phyloP scores from a whole-genome alignment of 257 asterid genomes.

The Nicotiana undulata region DNA sequence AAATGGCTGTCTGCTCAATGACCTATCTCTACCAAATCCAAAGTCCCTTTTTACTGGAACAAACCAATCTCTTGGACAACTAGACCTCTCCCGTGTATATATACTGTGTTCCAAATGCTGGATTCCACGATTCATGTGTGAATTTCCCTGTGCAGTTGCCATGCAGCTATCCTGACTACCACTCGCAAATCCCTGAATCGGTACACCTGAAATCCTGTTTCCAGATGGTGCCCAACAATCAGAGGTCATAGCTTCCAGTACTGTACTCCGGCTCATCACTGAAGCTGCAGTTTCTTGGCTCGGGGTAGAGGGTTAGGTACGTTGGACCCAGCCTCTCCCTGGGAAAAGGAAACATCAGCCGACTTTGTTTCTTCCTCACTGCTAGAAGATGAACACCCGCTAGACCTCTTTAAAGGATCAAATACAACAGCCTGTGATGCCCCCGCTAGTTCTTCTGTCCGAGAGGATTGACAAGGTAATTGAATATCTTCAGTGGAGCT shows the following conservation, averaged over 20 bases:
- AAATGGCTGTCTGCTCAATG: constrained; percentile 39
- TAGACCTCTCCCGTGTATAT: constrained; percentile 57
- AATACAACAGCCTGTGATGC: constrained; percentile 25
- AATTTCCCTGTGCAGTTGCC: constrained; percentile 41
- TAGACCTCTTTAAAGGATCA: constrained; percentile 42
- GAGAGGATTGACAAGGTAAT: constrained; percentile 11
- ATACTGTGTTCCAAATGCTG: constrained; percentile 60
- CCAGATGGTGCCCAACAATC: constrained; percentile 55
- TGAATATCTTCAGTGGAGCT: constrained; percentile 9
- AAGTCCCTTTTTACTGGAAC: constrained; percentile 44
- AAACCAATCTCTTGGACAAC: constrained; percentile 58
- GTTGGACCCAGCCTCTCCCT: constrained; percentile 10
- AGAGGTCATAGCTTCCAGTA: constrained; percentile 36
- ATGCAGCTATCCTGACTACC: constrained; percentile 40
- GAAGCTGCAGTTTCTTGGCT: constrained; percentile 32
- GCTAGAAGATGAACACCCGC: constrained; percentile 9
- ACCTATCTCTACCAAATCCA: constrained; percentile 59
- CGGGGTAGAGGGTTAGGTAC: constrained; percentile 21
- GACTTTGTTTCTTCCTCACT: constrained; percentile 13
- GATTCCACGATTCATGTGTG: constrained; percentile 33
- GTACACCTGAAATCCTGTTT: constrained; percentile 52
- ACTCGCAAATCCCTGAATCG: constrained; percentile 46
- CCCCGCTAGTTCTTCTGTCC: constrained; percentile 22
- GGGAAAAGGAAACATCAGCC: not conserved
- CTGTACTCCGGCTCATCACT: constrained; percentile 18